phyloP scores from a whole-genome alignment of 2,329 filamentous ascomycete genomes.

The Talaromyces piceae region DNA sequence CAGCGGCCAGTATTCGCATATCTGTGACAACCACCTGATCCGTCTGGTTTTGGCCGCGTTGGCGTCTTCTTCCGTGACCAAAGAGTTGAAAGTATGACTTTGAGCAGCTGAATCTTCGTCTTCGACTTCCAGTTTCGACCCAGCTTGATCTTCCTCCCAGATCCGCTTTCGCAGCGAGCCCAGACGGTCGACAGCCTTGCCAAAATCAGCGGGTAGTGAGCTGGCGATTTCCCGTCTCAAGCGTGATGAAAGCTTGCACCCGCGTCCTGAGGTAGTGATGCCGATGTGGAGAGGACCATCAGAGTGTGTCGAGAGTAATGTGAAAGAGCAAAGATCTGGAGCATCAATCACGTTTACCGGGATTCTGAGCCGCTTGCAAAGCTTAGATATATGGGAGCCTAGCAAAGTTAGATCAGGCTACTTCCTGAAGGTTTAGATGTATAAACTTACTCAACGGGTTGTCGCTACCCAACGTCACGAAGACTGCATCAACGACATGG shows the following conservation, averaged over 20 bases:
- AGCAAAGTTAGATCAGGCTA: constrained; percentile 8
- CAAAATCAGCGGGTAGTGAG: constrained; percentile 66
- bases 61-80: constrained; percentile 65
- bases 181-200: constrained; percentile 66
- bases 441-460: constrained; percentile 43
- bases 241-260: constrained; percentile 85
- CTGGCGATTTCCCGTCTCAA: constrained; percentile 83
- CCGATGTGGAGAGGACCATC: constrained; percentile 92
- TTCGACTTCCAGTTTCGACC: constrained; percentile 40
- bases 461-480: constrained; percentile 60
- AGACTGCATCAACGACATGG: constrained; percentile 79
- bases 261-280: constrained; percentile 88
- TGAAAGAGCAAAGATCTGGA: constrained; percentile 79
- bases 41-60: constrained; percentile 70
- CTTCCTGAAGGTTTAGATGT: constrained; percentile 34
- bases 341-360: constrained; percentile 90
- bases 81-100: constrained; percentile 71
- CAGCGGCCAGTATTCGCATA: constrained; percentile 98
- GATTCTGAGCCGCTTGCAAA: constrained; percentile 74
- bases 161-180: constrained; percentile 65
- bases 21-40: constrained; percentile 88
- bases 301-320: constrained; percentile 76
- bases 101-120: constrained; percentile 51
- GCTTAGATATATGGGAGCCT: constrained; percentile 61
- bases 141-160: constrained; percentile 62